Base-by-base conservation (phyloP, 2,329 filamentous ascomycete genomes). In the Ceratocystis colombiana region DNA sequence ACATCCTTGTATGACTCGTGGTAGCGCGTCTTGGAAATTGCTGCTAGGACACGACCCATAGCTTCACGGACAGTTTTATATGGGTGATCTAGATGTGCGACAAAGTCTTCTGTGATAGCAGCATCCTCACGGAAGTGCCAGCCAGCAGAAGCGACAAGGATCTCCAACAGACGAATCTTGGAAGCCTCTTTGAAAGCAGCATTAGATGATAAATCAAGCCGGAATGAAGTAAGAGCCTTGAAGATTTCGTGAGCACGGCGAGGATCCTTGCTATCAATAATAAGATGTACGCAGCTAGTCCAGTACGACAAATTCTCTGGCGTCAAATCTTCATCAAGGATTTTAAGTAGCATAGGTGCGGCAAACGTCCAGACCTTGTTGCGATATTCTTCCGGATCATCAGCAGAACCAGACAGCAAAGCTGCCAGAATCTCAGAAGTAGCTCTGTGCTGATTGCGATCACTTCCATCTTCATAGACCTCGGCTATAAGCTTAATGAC, bases 101-200 rank as follows among this genome's bases (percentile, higher is more conserved):
- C 79, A 76, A 97, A 96, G 74, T 99, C 86, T 44, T 95, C 81
- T 5, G 96, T 78, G 63, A 99, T 93, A 0, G 92, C 91, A 76
- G 90, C 85, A 71, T 95, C 90, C 10, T 90, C 80, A 69, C 90
- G 90, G 80, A 96, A 99, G 75, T 99, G 94, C 94, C 95, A 99
- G 1, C 94, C 94, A 45, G 87, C 84, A 71, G 96, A 91, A 57
- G 86, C 86, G 68, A 99, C 88, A 69, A 89, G 84, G 70, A 96
- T 90, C 71, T 96, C 90, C 20, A 99, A 80, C 37, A 99, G 79
- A 70, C 94, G 88, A 17, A 99, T 90, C 78, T 97, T 96, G 33
- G 93, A 95, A 66, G 93, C 96, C 74, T 99, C 95, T 75, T 99
- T 99, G 82, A 99, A 99, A 0, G 94, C 94, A 3, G 95, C 94